Evolutionary conservation across 805 yeast species (phyloP), one percentile per base, ranked within the genome.

Genomic region (Candida methanosorbosa): DNA sequence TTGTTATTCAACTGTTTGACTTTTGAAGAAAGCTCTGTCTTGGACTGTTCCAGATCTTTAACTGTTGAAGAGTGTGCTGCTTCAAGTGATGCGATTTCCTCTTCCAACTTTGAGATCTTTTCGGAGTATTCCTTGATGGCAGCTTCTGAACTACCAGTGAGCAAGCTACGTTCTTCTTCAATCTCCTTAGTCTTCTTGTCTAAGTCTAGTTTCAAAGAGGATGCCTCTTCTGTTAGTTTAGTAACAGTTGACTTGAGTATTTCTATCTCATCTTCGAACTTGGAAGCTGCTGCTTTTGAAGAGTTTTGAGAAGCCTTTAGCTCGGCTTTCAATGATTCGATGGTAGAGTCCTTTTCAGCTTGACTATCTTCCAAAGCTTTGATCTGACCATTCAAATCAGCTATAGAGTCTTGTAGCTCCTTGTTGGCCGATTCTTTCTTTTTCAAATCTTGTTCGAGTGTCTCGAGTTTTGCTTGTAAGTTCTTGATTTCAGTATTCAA

Each of bases 131-230:
- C 74, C 41, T 67, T 61, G 0, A 71, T 57, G 0, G 68, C 57
- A 0, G 72, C 59, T 37, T 70, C 75, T 0, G 81, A 72, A 32
- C 58, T 68, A 35, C 70, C 69, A 35, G 64, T 64, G 11, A 71
- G 47, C 44, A 68, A 52, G 11, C 53, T 57, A 36, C 80, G 56
- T 44, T 74, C 80, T 23, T 59, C 60, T 32, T 74, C 80, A 39
- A 74, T 64, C 29, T 68, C 77, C 27, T 52, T 39, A 1, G 45
- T 43, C 40, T 68, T 72, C 15, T 44, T 42, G 15, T 56, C 57
- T 29, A 72, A 41, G 2, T 63, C 61, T 1, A 49, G 41, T 19
- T 59, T 57, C 29, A 67, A 43, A 0, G 38, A 30, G 11, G 39
- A 30, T 4, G 65, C 45, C 20, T 60, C 61, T 4, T 35, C 36